Base-by-base conservation (phyloP, 345 rosid species). In the Clarkia xantiana region DNA sequence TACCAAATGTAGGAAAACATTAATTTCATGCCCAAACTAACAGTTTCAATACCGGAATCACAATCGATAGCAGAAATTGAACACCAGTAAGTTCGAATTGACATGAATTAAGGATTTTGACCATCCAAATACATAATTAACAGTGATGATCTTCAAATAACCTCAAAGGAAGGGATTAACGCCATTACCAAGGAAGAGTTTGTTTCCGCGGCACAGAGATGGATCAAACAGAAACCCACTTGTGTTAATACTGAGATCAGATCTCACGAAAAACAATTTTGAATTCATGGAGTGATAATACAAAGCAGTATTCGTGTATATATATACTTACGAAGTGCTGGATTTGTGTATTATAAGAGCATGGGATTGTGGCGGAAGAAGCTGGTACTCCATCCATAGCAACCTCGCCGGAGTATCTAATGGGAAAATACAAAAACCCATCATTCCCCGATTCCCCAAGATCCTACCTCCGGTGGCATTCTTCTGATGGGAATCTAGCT, bases 321-420 rank as follows among this genome's bases (percentile, higher is more conserved):
- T 18, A 15, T 52, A 34, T 34, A 16, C 22, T 1, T 51, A 42
- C 34, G 51, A 44, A 34, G 2, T 22, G 38, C 40, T 36, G 13
- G 55, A 49, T 71, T 34, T 22, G 47, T n/a, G 53, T 44, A 47
- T 68, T 76, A 85, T 66, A 89, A 84, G 60, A 82, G 73, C 78
- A 80, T 80, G 55, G 75, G 73, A 95, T 89, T 89, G 69, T 89
- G 97, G 56, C 97, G 97, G 53, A 89, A 89, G 77, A 89, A 89
- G 70, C 97, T 89, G 0, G 97, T 85, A 42, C 76, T 89, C 97
- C n/a, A n/a, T n/a, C n/a, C 97, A 89, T 40, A 89, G 72, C 56
- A 85, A 59, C 83, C 95, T 89, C 50, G 94, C 87, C 52, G 97
- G 94, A 42, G 80, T 75, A 48, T 73, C 90, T 55, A 89, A 59